These are phyloP conservation scores for Rosa rugosa DNA, from an alignment of 306 rosid genomes.

Conservation along the genomic window DNA sequence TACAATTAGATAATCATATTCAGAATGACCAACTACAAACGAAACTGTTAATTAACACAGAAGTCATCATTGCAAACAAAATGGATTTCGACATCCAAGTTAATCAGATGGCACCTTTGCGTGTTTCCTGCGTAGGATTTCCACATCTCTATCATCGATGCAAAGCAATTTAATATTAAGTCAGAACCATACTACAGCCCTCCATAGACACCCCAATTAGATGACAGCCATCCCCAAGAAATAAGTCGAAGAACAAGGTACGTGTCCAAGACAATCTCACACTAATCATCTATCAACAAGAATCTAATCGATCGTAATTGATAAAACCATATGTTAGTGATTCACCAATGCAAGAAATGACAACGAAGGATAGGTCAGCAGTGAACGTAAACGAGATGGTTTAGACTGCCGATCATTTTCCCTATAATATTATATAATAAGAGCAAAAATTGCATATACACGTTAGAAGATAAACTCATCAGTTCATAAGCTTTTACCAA, in stretches of 20 bases:
- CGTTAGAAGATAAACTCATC: neutral
- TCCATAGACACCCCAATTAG: neutral
- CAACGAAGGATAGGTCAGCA: neutral
- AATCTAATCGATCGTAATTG: neutral
- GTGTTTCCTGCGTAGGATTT: conserved; percentile 55
- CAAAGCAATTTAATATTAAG: neutral
- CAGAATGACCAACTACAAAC: conserved; percentile 10
- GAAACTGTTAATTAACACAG: neutral
- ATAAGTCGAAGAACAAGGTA: neutral
- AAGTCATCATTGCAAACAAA: conserved; percentile 19
- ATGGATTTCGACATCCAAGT: conserved; percentile 42
- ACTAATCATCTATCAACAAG: neutral
- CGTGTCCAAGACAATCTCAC: neutral
- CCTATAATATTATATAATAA: neutral
- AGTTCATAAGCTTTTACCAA: neutral
- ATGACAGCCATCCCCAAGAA: neutral
- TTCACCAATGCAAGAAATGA: neutral
- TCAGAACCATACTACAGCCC: no score
- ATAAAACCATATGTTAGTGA: neutral
- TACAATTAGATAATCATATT: conserved; percentile 15
- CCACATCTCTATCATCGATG: conserved; percentile 23
- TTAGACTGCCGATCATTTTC: neutral
- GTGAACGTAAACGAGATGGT: neutral
- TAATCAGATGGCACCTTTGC: conserved; percentile 25
- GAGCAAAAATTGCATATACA: neutral